Base-by-base conservation (phyloP, 208 protist species). In the Endotrypanum monterogeii region DNA sequence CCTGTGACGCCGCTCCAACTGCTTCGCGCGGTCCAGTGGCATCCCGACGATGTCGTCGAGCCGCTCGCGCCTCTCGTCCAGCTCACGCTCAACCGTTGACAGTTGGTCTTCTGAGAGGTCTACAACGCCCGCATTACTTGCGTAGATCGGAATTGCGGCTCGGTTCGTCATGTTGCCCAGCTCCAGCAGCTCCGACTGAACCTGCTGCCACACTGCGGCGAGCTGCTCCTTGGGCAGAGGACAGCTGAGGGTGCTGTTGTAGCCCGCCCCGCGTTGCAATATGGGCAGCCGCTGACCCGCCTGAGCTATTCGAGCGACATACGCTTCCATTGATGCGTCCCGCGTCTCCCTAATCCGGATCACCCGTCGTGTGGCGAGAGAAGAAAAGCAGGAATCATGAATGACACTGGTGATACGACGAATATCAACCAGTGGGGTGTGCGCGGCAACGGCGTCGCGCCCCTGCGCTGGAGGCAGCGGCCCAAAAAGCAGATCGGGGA, bases 11-110 rank as follows among this genome's bases (percentile, higher is more conserved):
- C 67, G 62, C 76, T 78, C 63, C 25, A 83, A 55, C 66, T 78
- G 76, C 12, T 63, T 41, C 18, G 79, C 80, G 1, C 72, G 79
- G 61, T 84, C 81, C 2, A 90, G 77, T 18, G 88, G 74, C 78
- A 93, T 83, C n/a, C 83, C 88, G 20, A 93, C 85, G n/a, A 93
- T 75, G 30, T 90, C 86, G 56, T 87, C 79, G 18, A 65, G 73
- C 30, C 68, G 76, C 50, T 77, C 76, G 28, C 84, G 85, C 58
- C 76, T 73, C 25, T 81, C 76, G 1, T 88, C 83, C 35, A 92
- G 73, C 20, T 73, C 76, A 0, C 76, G 74, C 65, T 74, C 79
- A 30, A 92, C 71, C 44, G 62, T 62, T 3, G 61, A 66, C 9
- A 92, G 76, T 51, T 93, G 79, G 50, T 70, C 81, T 56, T 72